These are phyloP conservation scores for Serendipita vermifera DNA, from an alignment of 768 basidiomycete genomes.

Conservation along the genomic window DNA sequence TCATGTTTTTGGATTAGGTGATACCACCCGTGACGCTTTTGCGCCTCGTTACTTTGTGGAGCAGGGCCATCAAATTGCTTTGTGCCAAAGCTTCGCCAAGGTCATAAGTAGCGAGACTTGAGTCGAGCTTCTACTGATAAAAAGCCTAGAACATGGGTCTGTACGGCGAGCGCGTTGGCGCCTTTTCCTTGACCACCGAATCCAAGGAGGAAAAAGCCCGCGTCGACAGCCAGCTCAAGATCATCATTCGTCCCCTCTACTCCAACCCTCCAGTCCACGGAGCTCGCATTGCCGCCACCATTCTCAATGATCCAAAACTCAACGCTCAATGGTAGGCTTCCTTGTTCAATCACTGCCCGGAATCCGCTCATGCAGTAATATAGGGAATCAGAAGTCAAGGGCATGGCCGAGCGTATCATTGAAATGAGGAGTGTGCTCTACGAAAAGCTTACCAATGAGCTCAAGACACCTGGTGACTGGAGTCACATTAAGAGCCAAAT, in stretches of 20 bases:
- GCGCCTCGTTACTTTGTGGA: slow-evolving; percentile 89
- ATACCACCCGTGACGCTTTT: slow-evolving; percentile 77
- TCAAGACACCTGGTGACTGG: slow-evolving; percentile 91
- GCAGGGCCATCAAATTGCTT: slow-evolving; percentile 78
- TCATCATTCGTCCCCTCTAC: slow-evolving; percentile 91
- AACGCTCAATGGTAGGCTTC: slow-evolving; percentile 54
- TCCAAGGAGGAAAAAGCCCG: slow-evolving; percentile 68
- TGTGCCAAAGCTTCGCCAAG: slow-evolving; percentile 94
- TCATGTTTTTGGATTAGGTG: too few relatives aligned
- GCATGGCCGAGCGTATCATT: slow-evolving; percentile 92
- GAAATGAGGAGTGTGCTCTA: slow-evolving; percentile 80
- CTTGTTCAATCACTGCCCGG: slow-evolving; percentile 11
- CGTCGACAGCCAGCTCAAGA: slow-evolving; percentile 89
- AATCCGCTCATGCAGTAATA: background rate
- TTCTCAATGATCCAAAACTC: slow-evolving; percentile 59
- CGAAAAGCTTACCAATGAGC: slow-evolving; percentile 56
- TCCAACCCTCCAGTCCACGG: slow-evolving; percentile 94
- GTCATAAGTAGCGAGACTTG: slow-evolving; percentile 17
- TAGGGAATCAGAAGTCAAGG: slow-evolving; percentile 76
- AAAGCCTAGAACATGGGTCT: slow-evolving; percentile 74
- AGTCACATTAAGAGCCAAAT: slow-evolving; percentile 89
- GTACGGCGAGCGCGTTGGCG: slow-evolving; percentile 97
- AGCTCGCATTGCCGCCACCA: slow-evolving; percentile 73
- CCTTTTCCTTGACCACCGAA: slow-evolving; percentile 69
- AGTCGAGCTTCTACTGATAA: background rate